Evolutionary conservation across 345 rosid genomes (phyloP).

Genomic region (Anastatica hierochuntica): DNA sequence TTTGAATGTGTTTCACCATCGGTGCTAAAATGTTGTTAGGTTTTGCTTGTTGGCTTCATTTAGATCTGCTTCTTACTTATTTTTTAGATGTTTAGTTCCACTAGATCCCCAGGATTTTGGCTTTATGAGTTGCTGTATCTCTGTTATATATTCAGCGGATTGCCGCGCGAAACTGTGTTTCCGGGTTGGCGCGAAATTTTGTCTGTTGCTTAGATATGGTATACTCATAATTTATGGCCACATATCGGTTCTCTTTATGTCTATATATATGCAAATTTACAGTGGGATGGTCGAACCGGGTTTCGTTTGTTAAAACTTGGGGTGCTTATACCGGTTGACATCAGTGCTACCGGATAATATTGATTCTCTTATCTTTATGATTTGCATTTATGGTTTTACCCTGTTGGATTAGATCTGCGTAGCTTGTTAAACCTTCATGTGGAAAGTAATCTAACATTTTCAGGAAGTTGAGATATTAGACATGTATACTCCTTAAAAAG

Average conservation of each 20-base stretch:
- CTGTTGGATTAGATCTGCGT: constrained; percentile 1
- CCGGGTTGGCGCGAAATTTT: too few relatives aligned
- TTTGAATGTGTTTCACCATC: neutral
- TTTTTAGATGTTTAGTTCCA: constrained; percentile 4
- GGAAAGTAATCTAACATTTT: constrained; percentile 3
- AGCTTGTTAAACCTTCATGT: constrained; percentile 4
- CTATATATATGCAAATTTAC: neutral
- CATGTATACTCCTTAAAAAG: neutral
- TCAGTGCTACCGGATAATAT: constrained; percentile 1
- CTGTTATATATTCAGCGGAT: neutral
- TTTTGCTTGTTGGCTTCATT: neutral
- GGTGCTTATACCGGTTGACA: neutral
- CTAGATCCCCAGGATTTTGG: constrained; percentile 2
- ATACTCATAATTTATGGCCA: neutral
- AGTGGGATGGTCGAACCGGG: constrained; percentile 7
- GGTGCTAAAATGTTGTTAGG: neutral
- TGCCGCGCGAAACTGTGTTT: neutral
- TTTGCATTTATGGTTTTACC: constrained; percentile 9
- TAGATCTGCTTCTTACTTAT: neutral
- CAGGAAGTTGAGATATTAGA: too few relatives aligned
- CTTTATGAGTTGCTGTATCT: neutral
- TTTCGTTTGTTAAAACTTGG: neutral
- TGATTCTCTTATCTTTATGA: neutral
- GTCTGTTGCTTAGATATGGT: neutral
- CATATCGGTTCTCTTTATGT: neutral